Evolutionary conservation across 345 rosid species (phyloP).

Genomic region (Excoecaria cochinchinensis): DNA sequence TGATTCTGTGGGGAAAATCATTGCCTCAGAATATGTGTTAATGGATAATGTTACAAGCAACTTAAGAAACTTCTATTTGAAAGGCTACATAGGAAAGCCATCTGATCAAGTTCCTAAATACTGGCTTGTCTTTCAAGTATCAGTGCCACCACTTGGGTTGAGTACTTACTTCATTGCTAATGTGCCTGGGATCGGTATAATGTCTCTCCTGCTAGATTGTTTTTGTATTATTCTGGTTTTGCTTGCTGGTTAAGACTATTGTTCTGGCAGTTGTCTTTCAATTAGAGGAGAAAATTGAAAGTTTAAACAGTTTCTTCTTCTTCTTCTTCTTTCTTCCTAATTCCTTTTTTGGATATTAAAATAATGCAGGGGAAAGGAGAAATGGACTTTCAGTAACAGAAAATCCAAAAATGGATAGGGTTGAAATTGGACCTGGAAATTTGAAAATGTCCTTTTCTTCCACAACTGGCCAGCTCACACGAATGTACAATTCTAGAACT

Average conservation of each 20-base stretch:
- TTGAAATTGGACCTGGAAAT: conserved; percentile 76
- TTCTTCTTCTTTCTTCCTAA: background rate
- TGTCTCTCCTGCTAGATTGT: background rate
- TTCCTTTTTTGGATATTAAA: background rate
- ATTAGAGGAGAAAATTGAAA: background rate
- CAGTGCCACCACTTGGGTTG: conserved; percentile 82
- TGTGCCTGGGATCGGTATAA: conserved; percentile 43
- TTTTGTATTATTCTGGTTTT: background rate
- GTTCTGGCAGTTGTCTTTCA: background rate
- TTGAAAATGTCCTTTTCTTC: conserved; percentile 64
- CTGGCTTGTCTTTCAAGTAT: conserved; percentile 73
- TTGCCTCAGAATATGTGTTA: conserved; percentile 49
- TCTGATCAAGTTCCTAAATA: conserved; percentile 45
- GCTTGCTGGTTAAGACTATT: background rate
- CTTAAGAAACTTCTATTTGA: conserved; percentile 58
- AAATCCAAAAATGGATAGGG: conserved; percentile 32
- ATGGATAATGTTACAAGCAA: conserved; percentile 63
- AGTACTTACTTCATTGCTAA: conserved; percentile 71
- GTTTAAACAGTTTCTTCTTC: background rate
- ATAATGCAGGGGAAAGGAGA: conserved; percentile 37
- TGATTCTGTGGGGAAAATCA: conserved; percentile 55
- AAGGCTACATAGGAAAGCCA: conserved; percentile 60
- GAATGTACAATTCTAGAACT: conserved; percentile 60
- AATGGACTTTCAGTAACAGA: conserved; percentile 18
- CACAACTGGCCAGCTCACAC: conserved; percentile 64